Evolutionary conservation across 2,329 filamentous ascomycete species (phyloP), one percentile per base, ranked within the genome.

Genomic region (Rugonectria rugulosa): DNA sequence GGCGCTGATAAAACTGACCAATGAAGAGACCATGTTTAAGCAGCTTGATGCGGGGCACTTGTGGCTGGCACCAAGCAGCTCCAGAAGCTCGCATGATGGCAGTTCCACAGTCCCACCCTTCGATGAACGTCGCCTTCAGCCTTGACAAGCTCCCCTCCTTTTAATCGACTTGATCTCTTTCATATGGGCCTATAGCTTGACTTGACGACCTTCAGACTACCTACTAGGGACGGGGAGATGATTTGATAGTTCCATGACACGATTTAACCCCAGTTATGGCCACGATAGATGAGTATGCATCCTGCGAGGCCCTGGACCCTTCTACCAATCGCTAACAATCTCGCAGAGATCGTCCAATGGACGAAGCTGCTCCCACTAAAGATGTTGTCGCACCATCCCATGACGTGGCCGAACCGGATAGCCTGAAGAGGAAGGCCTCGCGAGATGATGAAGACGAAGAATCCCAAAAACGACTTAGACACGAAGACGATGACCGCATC

Each of bases 361-460:
- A 63, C 50, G 59, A 47, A 15, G 23, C 47, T 8, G 31, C 50
- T 24, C 45, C 55, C n/a, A 50, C 54, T 29, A 8, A 29, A 17
- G 51, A 48, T 11, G 43, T 38, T 7, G 50, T 57, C 17, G 27
- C 19, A 34, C n/a, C 53, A 24, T 27, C 48, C 9, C 42, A 21
- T 17, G 46, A 45, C 37, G 15, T 10, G 9, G 9, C 17, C 4
- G 59, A 66, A 5, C 57, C 54, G 0, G 61, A 64, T 7, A 21
- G 19, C 2, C 53, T 66, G 3, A 75, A 74, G 55, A 64, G 72
- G 53, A 74, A 71, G 38, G 68, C 62, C 7, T 68, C 68, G 10
- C 43, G 53, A 3, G 60, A 60, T n/a, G 59, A 59, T 14, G 56
- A 56, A 21, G 51, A 57, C 15, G 63, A 57, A 9, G 58, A 51